Evolutionary conservation across 768 basidiomycete genomes (phyloP).

Genomic region (Suillus sp.): DNA sequence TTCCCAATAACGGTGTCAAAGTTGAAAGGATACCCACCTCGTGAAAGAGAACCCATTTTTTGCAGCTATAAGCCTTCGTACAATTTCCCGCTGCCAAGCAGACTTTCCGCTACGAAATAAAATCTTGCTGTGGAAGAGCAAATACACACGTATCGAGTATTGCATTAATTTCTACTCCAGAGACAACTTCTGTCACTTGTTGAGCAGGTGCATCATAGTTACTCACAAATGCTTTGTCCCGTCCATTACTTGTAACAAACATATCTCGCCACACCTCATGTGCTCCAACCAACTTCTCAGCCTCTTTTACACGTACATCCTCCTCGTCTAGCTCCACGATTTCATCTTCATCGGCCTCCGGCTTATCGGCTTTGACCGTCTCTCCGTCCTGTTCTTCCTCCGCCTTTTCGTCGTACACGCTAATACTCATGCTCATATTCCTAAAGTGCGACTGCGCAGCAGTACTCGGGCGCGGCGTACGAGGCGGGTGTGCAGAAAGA

Average conservation of each 20-base stretch:
- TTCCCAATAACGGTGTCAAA: constrained; percentile 12
- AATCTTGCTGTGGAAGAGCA: constrained; percentile 65
- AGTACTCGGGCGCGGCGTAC: constrained; percentile 58
- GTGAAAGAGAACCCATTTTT: constrained; percentile 70
- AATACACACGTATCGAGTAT: constrained; percentile 75
- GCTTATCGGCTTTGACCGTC: constrained; percentile 20
- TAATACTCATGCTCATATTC: constrained; percentile 16
- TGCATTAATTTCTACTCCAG: constrained; percentile 77
- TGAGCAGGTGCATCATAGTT: not conserved
- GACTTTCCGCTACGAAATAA: constrained; percentile 46
- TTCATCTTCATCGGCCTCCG: constrained; percentile 31
- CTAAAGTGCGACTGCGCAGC: constrained; percentile 28
- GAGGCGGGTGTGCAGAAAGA: constrained; percentile 74
- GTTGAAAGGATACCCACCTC: constrained; percentile 47
- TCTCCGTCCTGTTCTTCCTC: constrained; percentile 31
- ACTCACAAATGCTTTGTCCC: constrained; percentile 86
- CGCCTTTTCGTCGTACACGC: constrained; percentile 47
- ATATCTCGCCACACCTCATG: constrained; percentile 85
- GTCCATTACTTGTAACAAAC: constrained; percentile 72
- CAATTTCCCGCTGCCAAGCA: constrained; percentile 57
- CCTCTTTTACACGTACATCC: constrained; percentile 45
- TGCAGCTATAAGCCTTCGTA: constrained; percentile 56
- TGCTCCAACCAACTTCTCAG: constrained; percentile 48
- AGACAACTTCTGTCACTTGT: constrained; percentile 4
- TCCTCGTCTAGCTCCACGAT: constrained; percentile 53